Evolutionary conservation across 192 early-diverging fungal genomes (phyloP), one percentile per base, ranked within the genome.

Genomic region (Jimgerdemannia flammicorona): DNA sequence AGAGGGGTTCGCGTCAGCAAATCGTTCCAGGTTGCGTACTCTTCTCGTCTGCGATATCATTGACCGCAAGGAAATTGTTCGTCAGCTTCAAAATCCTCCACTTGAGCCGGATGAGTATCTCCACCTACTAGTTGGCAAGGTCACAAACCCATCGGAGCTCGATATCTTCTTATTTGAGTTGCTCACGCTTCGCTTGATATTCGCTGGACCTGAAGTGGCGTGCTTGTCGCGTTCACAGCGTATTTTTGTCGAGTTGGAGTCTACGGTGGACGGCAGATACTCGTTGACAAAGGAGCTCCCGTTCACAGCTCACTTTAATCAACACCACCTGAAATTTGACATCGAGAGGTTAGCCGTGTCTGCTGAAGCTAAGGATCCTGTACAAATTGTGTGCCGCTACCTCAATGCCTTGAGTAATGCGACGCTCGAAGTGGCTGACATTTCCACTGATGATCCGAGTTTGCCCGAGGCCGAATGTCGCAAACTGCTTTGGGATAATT

Each of bases 131-230:
- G 70, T 77, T 18, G 6, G 68, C 9, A 73, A 64, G 17, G 11
- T 14, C 20, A 44, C 72, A 8, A 20, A 74, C 73, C 72, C 76
- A 68, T 11, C 19, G 2, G 76, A 77, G 20, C 67, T 77, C 4
- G 73, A 77, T 40, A 77, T 74, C 41, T 77, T 77, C 43, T 41
- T 77, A n/a, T 77, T 77, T 59, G 72, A 77, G 19, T 59, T 77
- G 43, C 64, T 77, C 43, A 69, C 39, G 0, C 65, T 77, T 7
- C 54, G 72, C 4, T 44, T 74, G 3, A 63, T 74, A 17, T 59
- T 59, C 14, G 49, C 49, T 2, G 49, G 49, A 14, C 49, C 49
- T 10, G 49, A 59, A 14, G 49, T 14, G 14, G 49, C 49, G 0
- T 59, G 49, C 14, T 59, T 59, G 14, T 59, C 49, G 49, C 49